Evolutionary conservation across 305 asterid species (phyloP).

Genomic region (Andrographis paniculata): DNA sequence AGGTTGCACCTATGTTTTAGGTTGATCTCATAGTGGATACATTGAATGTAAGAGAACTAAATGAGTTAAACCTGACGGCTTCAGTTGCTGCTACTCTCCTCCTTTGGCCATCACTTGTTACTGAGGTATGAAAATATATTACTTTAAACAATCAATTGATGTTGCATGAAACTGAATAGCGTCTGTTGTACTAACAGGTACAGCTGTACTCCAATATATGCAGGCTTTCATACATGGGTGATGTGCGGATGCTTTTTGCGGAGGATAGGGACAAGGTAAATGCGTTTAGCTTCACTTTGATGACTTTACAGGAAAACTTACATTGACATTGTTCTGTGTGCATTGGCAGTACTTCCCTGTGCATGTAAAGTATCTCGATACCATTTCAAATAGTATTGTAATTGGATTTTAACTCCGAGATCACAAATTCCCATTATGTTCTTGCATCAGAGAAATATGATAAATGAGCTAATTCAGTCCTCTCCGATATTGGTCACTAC

Average conservation of each 20-base stretch:
- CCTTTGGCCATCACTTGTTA: constrained; percentile 66
- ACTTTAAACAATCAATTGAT: constrained; percentile 10
- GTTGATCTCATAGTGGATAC: constrained; percentile 60
- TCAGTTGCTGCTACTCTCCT: constrained; percentile 74
- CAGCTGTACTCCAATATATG: constrained; percentile 26
- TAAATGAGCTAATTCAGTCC: too few relatives aligned
- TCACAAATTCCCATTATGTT: too few relatives aligned
- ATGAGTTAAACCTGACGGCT: constrained; percentile 60
- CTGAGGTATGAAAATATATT: constrained; percentile 41
- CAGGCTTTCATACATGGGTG: constrained; percentile 8
- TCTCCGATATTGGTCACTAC: too few relatives aligned
- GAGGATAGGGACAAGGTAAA: constrained; percentile 11
- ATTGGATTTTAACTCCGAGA: too few relatives aligned
- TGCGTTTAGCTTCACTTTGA: too few relatives aligned
- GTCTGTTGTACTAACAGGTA: constrained; percentile 45
- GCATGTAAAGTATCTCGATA: not conserved
- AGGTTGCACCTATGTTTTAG: too few relatives aligned
- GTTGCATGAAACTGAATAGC: too few relatives aligned
- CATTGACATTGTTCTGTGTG: not conserved
- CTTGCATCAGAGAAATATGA: too few relatives aligned
- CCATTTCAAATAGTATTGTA: too few relatives aligned
- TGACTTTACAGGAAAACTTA: not conserved
- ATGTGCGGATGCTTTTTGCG: constrained; percentile 9
- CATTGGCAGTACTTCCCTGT: not conserved
- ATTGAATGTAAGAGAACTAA: constrained; percentile 40